Conservation (phyloP, 352 stramenopile species). For the Aphanomyces invadans region DNA sequence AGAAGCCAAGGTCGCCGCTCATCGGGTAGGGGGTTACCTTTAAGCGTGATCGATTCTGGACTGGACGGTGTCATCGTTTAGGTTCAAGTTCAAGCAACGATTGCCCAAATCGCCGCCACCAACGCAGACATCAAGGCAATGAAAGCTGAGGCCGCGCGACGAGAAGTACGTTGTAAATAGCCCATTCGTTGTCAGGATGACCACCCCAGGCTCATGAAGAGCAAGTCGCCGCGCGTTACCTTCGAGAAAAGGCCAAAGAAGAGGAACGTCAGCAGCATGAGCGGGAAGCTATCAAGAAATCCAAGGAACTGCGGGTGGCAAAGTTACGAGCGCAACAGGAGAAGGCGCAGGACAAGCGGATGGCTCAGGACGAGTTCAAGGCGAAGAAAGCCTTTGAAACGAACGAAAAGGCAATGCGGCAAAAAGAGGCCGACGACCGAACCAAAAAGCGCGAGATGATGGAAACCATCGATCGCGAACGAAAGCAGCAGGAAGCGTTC, state of each 20-base stretch:
- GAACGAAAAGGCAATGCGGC: conserved; percentile 43
- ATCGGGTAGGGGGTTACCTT: conserved; percentile 28
- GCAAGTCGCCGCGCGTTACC: conserved; percentile 48
- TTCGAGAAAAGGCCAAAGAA: conserved; percentile 60
- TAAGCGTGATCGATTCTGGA: no score
- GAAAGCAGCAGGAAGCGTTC: conserved; percentile 30
- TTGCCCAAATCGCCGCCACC: conserved; percentile 44
- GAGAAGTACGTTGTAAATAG: conserved; percentile 26
- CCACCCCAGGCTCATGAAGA: conserved; percentile 45
- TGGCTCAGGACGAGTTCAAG: conserved; percentile 54
- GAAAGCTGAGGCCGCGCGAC: conserved; percentile 41
- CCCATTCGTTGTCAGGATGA: background rate
- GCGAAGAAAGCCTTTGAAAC: conserved; percentile 69
- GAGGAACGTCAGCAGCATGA: conserved; percentile 66
- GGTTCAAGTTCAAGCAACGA: conserved; percentile 37
- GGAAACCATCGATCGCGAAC: conserved; percentile 46
- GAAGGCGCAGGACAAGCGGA: conserved; percentile 71
- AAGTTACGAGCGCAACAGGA: conserved; percentile 75
- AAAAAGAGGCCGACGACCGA: conserved; percentile 45
- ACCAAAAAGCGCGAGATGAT: conserved; percentile 36
- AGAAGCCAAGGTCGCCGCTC: conserved; percentile 32
- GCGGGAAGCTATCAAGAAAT: conserved; percentile 49
- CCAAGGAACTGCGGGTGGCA: conserved; percentile 57
- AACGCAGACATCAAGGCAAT: conserved; percentile 62
- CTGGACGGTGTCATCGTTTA: no score